phyloP scores from a whole-genome alignment of 768 basidiomycete genomes.

The Suillus bovinus region DNA sequence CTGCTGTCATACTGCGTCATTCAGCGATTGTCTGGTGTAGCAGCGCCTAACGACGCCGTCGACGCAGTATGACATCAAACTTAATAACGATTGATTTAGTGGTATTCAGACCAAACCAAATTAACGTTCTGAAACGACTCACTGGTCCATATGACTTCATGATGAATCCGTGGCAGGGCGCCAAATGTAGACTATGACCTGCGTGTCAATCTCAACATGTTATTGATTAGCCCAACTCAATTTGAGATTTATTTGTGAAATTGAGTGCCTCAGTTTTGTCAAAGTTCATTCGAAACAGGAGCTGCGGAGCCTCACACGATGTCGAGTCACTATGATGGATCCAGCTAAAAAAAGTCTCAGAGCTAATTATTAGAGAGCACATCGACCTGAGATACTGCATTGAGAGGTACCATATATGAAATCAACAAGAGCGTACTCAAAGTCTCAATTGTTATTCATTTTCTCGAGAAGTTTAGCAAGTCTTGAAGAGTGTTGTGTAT shows the following conservation, averaged over 20 bases:
- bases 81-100: no score
- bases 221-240: neutral
- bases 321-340: neutral
- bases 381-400: neutral
- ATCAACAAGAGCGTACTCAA: neutral
- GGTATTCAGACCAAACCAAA: no score
- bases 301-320: neutral
- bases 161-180: neutral
- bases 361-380: neutral
- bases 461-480: slow-evolving; percentile 4
- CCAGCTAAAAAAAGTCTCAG: neutral
- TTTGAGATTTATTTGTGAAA: neutral
- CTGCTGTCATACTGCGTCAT: neutral
- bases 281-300: no score
- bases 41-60: no score
- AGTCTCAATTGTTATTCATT: neutral
- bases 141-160: neutral
- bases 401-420: neutral
- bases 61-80: no score
- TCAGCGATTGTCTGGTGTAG: no score
- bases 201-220: neutral
- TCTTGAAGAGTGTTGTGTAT: slow-evolving; percentile 58
- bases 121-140: no score
- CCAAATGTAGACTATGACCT: neutral
- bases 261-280: neutral